A percentile compares a stretch with the other conserved stretches of the same genome.
These are phyloP conservation scores for Erysimum cheiri DNA, from an alignment of 441 rosid species.

Conservation along the genomic window DNA sequence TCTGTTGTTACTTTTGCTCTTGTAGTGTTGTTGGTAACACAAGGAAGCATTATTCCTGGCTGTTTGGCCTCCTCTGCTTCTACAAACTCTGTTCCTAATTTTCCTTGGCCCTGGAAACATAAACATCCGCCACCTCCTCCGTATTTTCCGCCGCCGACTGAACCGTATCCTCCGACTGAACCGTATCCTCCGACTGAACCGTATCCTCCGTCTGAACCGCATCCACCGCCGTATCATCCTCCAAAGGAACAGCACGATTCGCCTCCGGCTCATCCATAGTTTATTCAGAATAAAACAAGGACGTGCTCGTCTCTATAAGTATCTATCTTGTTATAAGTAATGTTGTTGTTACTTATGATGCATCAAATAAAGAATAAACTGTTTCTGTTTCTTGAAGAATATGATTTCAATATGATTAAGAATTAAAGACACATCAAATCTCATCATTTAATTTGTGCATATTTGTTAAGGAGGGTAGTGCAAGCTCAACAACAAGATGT, in stretches of 20 bases:
- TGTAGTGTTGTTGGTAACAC: conserved; percentile 24
- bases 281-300: conserved; percentile 1
- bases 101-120: conserved; percentile 1
- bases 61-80: conserved; percentile 34
- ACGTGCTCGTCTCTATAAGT: background rate
- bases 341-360: background rate
- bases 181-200: background rate
- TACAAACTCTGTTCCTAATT: background rate
- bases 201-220: background rate
- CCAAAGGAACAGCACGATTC: conserved; percentile 12
- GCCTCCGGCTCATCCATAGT: conserved; percentile 16
- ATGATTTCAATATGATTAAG: background rate
- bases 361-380: conserved; percentile 17
- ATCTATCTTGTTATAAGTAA: background rate
- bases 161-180: background rate
- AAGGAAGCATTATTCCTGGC: conserved; percentile 27
- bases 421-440: background rate
- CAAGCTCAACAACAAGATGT: background rate
- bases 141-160: background rate
- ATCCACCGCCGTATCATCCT: conserved; percentile 13
- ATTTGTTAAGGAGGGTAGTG: background rate
- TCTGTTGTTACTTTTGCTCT: conserved; percentile 19
- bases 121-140: background rate
- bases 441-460: background rate
- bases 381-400: conserved; percentile 8